Evolutionary conservation across 208 protist genomes (phyloP).

Genomic region (Crithidia fasciculata): DNA sequence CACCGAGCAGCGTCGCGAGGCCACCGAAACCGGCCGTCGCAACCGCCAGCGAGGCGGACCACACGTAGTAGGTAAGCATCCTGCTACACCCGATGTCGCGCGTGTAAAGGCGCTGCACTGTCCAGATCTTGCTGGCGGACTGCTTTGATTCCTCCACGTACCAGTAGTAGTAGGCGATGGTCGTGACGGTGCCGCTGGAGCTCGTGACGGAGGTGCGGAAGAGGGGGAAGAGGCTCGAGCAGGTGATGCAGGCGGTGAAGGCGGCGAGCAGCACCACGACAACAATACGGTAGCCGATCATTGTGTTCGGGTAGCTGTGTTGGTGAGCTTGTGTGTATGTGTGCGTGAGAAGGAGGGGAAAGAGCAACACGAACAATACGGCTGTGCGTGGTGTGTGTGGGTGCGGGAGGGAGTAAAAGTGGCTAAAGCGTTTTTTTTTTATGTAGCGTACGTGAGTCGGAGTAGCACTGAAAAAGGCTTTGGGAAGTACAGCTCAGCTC

Average conservation of each 20-base stretch:
- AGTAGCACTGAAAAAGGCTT: too few species aligned
- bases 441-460: too few species aligned
- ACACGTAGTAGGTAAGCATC: not conserved
- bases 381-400: too few species aligned
- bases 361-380: too few species aligned
- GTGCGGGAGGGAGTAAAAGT: too few species aligned
- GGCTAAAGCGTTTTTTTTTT: too few species aligned
- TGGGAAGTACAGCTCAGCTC: too few species aligned
- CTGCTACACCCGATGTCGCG: not conserved
- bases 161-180: conserved; percentile 5
- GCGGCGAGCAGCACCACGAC: not conserved
- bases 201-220: not conserved
- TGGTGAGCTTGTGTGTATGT: too few species aligned
- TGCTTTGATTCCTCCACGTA: not conserved
- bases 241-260: conserved; percentile 10
- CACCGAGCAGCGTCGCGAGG: not conserved
- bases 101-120: not conserved
- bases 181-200: not conserved
- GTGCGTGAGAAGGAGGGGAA: too few species aligned
- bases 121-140: not conserved
- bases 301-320: not conserved
- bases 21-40: not conserved
- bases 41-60: not conserved
- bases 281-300: conserved; percentile 7
- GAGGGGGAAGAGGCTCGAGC: conserved; percentile 18